Percentiles rank a stretch among this genome's conserved stretches.
Evolutionary conservation across 1,139 yeast genomes (phyloP).

Genomic region (Hemisphaericaspora xylanilytica): DNA sequence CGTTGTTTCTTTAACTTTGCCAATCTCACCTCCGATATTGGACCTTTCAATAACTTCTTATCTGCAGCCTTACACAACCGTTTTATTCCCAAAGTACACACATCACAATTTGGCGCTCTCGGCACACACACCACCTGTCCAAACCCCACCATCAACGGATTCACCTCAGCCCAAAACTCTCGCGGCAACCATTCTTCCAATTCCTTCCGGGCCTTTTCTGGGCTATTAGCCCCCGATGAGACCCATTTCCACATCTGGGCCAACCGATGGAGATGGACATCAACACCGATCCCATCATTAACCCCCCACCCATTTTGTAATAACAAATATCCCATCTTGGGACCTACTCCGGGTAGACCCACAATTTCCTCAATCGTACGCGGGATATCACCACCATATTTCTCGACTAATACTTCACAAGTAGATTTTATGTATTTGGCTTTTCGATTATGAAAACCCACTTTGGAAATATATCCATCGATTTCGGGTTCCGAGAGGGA

Average conservation of each 20-base stretch:
- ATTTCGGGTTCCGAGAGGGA: slow-evolving; percentile 54
- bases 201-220: slow-evolving; percentile 70
- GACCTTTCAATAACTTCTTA: slow-evolving; percentile 35
- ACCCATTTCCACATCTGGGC: slow-evolving; percentile 86
- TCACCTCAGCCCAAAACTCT: slow-evolving; percentile 77
- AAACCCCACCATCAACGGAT: slow-evolving; percentile 86
- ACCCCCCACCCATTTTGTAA: slow-evolving; percentile 81
- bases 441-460: slow-evolving; percentile 85
- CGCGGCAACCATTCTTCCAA: slow-evolving; percentile 74
- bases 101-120: slow-evolving; percentile 65
- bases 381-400: slow-evolving; percentile 68
- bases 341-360: slow-evolving; percentile 88
- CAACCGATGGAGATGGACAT: slow-evolving; percentile 84
- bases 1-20: slow-evolving; percentile 31
- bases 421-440: slow-evolving; percentile 67
- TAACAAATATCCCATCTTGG: slow-evolving; percentile 86
- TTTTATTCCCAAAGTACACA: slow-evolving; percentile 57
- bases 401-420: slow-evolving; percentile 49
- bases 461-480: slow-evolving; percentile 67
- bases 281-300: slow-evolving; percentile 85
- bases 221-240: slow-evolving; percentile 49
- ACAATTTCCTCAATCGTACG: slow-evolving; percentile 63
- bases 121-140: slow-evolving; percentile 89
- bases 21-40: slow-evolving; percentile 29
- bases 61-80: slow-evolving; percentile 56